Conservation (phyloP, 2,329 filamentous ascomycete species). For the Aspergillus brunneoviolaceus region DNA sequence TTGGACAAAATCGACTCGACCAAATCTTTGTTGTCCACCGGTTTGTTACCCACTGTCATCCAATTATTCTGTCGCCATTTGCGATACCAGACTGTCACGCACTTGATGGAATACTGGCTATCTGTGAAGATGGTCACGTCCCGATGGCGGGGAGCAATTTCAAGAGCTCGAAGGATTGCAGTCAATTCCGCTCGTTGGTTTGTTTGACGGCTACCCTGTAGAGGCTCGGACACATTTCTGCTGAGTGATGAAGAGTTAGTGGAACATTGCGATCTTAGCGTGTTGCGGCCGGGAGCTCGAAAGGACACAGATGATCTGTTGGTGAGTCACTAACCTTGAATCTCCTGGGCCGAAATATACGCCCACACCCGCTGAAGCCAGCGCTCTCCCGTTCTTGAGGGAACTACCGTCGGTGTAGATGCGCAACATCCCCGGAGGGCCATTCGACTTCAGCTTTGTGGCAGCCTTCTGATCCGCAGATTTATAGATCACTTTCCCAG, state of each 20-base stretch:
- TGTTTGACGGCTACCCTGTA: constrained; percentile 74
- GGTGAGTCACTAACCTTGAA: constrained; percentile 46
- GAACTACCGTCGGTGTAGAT: constrained; percentile 67
- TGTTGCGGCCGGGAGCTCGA: not conserved
- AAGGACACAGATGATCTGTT: not conserved
- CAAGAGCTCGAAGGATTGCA: constrained; percentile 78
- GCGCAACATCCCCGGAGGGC: constrained; percentile 51
- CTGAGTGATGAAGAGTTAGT: constrained; percentile 28
- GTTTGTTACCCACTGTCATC: constrained; percentile 67
- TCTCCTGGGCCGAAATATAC: constrained; percentile 64
- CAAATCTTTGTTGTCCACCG: constrained; percentile 84
- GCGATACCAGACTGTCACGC: constrained; percentile 77
- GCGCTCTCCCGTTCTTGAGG: constrained; percentile 56
- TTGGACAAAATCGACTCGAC: constrained; percentile 69
- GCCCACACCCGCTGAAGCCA: constrained; percentile 61
- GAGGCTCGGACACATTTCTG: constrained; percentile 73
- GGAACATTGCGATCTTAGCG: not conserved
- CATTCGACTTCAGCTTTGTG: constrained; percentile 47
- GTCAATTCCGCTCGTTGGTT: constrained; percentile 96
- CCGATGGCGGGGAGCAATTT: constrained; percentile 67
- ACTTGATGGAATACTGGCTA: constrained; percentile 86
- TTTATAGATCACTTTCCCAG: constrained; percentile 57
- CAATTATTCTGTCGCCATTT: constrained; percentile 77
- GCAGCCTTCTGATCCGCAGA: constrained; percentile 50
- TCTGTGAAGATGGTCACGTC: constrained; percentile 81